Evolutionary conservation across 2,329 filamentous ascomycete genomes (phyloP).

Genomic region (Penicillium sumatraense): DNA sequence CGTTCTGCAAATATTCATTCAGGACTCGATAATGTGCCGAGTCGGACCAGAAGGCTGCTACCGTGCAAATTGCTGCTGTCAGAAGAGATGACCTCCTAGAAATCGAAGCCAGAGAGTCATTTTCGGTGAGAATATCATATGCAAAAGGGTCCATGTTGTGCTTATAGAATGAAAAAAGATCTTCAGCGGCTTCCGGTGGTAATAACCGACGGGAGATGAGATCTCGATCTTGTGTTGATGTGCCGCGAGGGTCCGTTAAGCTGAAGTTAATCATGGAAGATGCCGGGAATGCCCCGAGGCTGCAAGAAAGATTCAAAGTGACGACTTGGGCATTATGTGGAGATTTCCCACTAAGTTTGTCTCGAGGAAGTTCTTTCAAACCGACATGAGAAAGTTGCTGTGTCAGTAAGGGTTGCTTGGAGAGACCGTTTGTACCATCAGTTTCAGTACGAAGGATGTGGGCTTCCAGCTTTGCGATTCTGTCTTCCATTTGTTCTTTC

Average conservation of each 20-base stretch:
- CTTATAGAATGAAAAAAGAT: slow-evolving; percentile 26
- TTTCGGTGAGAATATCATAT: slow-evolving; percentile 37
- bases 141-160: slow-evolving; percentile 37
- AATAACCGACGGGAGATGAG: neutral
- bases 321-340: neutral
- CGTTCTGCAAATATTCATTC: slow-evolving; percentile 13
- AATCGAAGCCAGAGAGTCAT: slow-evolving; percentile 28
- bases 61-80: slow-evolving; percentile 39
- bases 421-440: neutral
- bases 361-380: neutral
- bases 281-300: slow-evolving; percentile 15
- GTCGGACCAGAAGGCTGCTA: slow-evolving; percentile 28
- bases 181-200: neutral
- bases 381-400: no score
- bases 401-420: no score
- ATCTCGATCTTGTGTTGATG: neutral
- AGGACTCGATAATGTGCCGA: slow-evolving; percentile 11
- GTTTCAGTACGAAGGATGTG: neutral
- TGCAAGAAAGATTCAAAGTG: slow-evolving; percentile 14
- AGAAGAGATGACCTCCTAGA: slow-evolving; percentile 37
- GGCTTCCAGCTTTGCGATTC: slow-evolving; percentile 3
- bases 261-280: slow-evolving; percentile 10
- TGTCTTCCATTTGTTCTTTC: slow-evolving; percentile 13
- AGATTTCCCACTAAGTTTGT: neutral
- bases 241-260: neutral